A percentile compares a stretch with the other conserved stretches of the same genome.
Evolutionary conservation across 23 red algal genomes (phyloP).

Genomic region (Cyanidiococcus yangmingshanensis): DNA sequence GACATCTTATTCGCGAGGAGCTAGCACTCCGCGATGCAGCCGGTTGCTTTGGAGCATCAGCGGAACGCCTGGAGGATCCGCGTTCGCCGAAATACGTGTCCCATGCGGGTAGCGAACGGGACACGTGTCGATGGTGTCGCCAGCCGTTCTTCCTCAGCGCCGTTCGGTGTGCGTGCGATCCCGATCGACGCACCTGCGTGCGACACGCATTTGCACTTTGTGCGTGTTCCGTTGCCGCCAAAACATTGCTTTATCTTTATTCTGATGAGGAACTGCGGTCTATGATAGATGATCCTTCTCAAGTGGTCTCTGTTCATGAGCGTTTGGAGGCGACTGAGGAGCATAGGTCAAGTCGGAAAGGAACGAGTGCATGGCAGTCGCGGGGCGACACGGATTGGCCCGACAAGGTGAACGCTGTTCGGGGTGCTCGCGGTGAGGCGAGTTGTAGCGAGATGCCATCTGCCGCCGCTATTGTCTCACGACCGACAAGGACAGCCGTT

Average conservation of each 20-base stretch:
- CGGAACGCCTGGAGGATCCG: background rate
- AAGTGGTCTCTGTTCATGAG: background rate
- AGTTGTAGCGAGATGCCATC: no score
- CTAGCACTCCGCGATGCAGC: constrained; percentile 11
- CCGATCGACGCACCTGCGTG: background rate
- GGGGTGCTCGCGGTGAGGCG: no score
- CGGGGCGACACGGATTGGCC: no score
- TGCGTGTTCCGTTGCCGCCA: background rate
- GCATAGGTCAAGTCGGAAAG: no score
- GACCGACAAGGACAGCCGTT: no score
- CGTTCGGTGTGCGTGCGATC: background rate
- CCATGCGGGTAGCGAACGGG: background rate
- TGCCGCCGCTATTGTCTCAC: no score
- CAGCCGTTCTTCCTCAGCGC: constrained; percentile 12
- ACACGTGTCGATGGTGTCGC: background rate
- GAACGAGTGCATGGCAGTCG: no score
- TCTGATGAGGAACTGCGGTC: background rate
- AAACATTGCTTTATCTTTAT: constrained; percentile 6
- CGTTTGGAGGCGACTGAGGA: no score
- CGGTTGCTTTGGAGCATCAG: background rate
- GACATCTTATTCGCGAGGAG: background rate
- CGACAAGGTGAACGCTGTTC: no score
- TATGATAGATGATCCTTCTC: background rate
- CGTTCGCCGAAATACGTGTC: constrained; percentile 7
- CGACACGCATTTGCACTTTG: constrained; percentile 3